Evolutionary conservation across 2,329 filamentous ascomycete species (phyloP).

Genomic region (Verticillium alfalfae): DNA sequence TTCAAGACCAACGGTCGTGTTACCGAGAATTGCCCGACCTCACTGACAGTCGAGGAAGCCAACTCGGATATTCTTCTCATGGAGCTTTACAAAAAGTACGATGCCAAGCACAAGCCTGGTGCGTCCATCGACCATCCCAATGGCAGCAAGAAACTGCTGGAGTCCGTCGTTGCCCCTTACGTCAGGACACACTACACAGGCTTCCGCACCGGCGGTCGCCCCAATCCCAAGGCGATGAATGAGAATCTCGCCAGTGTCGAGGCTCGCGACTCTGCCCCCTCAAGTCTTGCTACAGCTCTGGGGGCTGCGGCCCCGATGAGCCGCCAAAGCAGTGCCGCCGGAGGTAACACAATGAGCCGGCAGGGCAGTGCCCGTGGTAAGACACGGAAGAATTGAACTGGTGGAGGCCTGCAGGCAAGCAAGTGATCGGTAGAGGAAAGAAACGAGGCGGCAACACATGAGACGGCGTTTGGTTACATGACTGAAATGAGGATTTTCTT

Average conservation of each 20-base stretch:
- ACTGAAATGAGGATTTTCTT: not conserved
- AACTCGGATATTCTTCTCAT: conserved; percentile 52
- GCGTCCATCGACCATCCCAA: conserved; percentile 50
- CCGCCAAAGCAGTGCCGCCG: conserved; percentile 45
- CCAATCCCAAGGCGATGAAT: conserved; percentile 42
- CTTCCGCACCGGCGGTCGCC: conserved; percentile 38
- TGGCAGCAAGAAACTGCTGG: conserved; percentile 50
- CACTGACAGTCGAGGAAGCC: conserved; percentile 46
- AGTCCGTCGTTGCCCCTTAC: conserved; percentile 45
- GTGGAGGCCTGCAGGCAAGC: not conserved
- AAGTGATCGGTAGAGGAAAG: not conserved
- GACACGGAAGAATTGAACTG: conserved; percentile 25
- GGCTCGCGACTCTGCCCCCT: conserved; percentile 37
- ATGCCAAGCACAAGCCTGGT: conserved; percentile 45
- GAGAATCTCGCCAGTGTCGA: conserved; percentile 44
- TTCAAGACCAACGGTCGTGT: conserved; percentile 51
- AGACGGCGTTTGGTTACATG: not conserved
- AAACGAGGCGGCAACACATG: not conserved
- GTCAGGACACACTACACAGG: conserved; percentile 42
- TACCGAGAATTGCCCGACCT: conserved; percentile 49
- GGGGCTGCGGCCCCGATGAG: conserved; percentile 44
- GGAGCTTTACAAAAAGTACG: conserved; percentile 52
- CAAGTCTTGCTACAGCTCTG: conserved; percentile 19
- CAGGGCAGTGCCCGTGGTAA: conserved; percentile 47
- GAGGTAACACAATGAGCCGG: conserved; percentile 52